Percentiles rank a stretch among this genome's conserved stretches.
Evolutionary conservation across 805 yeast species (phyloP).

Genomic region (Kodamaea nitidulidarum): DNA sequence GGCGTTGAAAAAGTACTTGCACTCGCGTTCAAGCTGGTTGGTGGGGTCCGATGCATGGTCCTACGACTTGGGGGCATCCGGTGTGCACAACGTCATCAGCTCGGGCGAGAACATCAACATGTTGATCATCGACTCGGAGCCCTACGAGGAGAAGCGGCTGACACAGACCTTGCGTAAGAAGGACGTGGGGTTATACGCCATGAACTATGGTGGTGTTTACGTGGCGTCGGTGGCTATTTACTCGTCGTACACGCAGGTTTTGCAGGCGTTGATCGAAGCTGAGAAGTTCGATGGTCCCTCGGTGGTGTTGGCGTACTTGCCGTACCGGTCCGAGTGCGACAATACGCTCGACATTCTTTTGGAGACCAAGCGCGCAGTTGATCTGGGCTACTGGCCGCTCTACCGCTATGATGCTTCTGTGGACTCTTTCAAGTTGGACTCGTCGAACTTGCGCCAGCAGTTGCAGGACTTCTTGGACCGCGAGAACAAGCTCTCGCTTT

Average conservation of each 20-base stretch:
- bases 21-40: slow-evolving; percentile 64
- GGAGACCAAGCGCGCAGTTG: slow-evolving; percentile 87
- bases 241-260: slow-evolving; percentile 87
- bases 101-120: slow-evolving; percentile 76
- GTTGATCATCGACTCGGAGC: slow-evolving; percentile 84
- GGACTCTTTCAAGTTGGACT: slow-evolving; percentile 76
- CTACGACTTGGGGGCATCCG: slow-evolving; percentile 86
- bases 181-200: slow-evolving; percentile 90
- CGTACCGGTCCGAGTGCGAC: slow-evolving; percentile 61
- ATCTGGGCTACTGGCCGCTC: slow-evolving; percentile 94
- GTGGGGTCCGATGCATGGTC: slow-evolving; percentile 96
- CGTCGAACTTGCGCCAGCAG: slow-evolving; percentile 73
- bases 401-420: slow-evolving; percentile 75
- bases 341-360: slow-evolving; percentile 70
- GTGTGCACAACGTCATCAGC: slow-evolving; percentile 79
- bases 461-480: slow-evolving; percentile 79
- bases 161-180: slow-evolving; percentile 54
- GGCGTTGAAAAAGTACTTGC: slow-evolving; percentile 42
- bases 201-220: slow-evolving; percentile 85
- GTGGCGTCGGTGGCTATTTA: slow-evolving; percentile 94
- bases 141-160: slow-evolving; percentile 36
- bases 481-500: slow-evolving; percentile 79
- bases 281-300: slow-evolving; percentile 87
- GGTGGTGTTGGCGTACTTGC: slow-evolving; percentile 83
- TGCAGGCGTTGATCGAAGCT: slow-evolving; percentile 89